Evolutionary conservation across 495 filamentous ascomycete genomes (phyloP).

Genomic region (Annulohypoxylon maeteangense): DNA sequence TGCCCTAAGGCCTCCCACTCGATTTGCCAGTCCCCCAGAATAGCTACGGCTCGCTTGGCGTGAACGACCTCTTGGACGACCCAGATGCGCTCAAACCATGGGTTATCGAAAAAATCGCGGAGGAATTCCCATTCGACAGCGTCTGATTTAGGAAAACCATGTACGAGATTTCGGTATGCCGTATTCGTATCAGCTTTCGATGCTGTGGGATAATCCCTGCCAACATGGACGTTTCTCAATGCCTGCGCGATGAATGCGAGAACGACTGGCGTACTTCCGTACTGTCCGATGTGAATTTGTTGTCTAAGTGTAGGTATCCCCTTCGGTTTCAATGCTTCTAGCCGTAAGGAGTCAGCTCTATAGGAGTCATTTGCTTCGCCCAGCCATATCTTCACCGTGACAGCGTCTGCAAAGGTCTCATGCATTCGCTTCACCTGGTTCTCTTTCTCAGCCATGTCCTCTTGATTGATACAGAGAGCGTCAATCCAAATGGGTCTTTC

Average conservation of each 20-base stretch:
- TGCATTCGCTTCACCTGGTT: constrained; percentile 47
- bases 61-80: constrained; percentile 39
- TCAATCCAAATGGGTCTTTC: constrained; percentile 46
- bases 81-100: constrained; percentile 41
- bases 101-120: constrained; percentile 26
- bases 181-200: constrained; percentile 19
- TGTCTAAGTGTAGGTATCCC: background rate
- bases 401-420: constrained; percentile 37
- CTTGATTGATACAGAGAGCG: constrained; percentile 51
- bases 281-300: constrained; percentile 9
- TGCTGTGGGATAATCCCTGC: constrained; percentile 13
- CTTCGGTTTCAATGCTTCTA: background rate
- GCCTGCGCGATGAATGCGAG: constrained; percentile 34
- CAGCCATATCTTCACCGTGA: constrained; percentile 30
- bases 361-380: constrained; percentile 17
- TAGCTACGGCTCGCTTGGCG: constrained; percentile 24
- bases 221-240: constrained; percentile 23
- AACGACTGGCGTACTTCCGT: constrained; percentile 28
- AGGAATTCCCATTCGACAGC: constrained; percentile 24
- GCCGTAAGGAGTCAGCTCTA: background rate
- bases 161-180: constrained; percentile 19
- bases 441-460: constrained; percentile 37
- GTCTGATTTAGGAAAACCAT: constrained; percentile 18
- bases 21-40: constrained; percentile 33
- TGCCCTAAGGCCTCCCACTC: constrained; percentile 27